These are phyloP conservation scores for Mycena albidolilacea DNA, from an alignment of 768 basidiomycete genomes.

Conservation along the genomic window DNA sequence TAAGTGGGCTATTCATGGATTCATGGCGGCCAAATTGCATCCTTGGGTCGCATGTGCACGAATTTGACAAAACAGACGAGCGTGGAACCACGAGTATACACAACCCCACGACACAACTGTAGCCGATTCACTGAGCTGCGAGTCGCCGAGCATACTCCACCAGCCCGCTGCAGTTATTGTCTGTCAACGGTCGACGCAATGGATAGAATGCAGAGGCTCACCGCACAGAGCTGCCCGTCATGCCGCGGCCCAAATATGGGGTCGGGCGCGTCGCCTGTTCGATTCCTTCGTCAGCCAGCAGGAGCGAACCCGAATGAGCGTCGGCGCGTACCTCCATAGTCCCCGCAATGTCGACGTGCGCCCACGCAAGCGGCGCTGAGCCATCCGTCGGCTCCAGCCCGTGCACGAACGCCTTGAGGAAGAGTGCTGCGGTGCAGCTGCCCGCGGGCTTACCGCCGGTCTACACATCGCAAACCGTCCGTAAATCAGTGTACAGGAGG, in stretches of 20 bases:
- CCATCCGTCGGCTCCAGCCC: slow-evolving; percentile 78
- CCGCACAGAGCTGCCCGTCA: slow-evolving; percentile 48
- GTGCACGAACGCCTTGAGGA: slow-evolving; percentile 87
- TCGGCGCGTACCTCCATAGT: slow-evolving; percentile 72
- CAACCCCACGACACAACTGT: background rate
- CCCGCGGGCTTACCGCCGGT: slow-evolving; percentile 83
- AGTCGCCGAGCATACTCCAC: slow-evolving; percentile 35
- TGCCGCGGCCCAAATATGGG: slow-evolving; percentile 46
- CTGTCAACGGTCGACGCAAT: background rate
- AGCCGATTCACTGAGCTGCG: background rate
- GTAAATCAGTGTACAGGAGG: background rate
- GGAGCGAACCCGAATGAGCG: background rate
- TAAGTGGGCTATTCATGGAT: background rate
- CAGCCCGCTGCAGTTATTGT: slow-evolving; percentile 10
- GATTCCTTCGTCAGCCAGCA: background rate
- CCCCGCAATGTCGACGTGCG: slow-evolving; percentile 89
- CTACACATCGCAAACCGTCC: slow-evolving; percentile 49
- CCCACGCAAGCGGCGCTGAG: slow-evolving; percentile 79
- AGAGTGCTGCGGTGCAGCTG: slow-evolving; percentile 86
- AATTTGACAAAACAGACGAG: background rate
- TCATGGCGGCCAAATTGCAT: background rate
- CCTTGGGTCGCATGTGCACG: background rate
- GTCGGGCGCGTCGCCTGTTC: slow-evolving; percentile 33
- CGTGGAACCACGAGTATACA: background rate
- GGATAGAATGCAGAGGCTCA: slow-evolving; percentile 1